These are phyloP conservation scores for Ceraceosorus guamensis DNA, from an alignment of 1,284 basidiomycete species.

Conservation along the genomic window DNA sequence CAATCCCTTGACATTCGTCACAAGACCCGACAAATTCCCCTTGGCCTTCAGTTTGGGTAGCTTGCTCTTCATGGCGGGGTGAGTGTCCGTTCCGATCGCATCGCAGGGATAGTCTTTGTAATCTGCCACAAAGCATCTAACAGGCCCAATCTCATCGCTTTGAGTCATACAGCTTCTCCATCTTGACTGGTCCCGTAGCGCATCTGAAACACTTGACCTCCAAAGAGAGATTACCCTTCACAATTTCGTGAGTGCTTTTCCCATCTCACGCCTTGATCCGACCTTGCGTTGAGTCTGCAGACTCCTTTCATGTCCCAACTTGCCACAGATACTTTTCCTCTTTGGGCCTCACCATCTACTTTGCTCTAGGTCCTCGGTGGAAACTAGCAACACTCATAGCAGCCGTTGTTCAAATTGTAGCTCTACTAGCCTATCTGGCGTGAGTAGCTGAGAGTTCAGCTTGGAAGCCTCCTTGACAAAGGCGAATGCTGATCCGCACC, in stretches of 20 bases:
- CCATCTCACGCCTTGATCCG: not conserved
- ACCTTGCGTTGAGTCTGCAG: not conserved
- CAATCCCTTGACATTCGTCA: conserved; percentile 60
- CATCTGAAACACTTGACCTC: conserved; percentile 42
- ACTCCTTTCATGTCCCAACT: not conserved
- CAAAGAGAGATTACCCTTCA: conserved; percentile 55
- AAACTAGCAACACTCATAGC: conserved; percentile 36
- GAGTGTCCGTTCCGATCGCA: conserved; percentile 14
- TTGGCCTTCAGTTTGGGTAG: conserved; percentile 44
- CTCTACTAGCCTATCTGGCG: conserved; percentile 36
- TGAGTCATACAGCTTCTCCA: conserved; percentile 36
- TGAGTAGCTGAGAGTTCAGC: not conserved
- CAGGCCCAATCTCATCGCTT: not conserved
- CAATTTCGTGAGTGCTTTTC: conserved; percentile 51
- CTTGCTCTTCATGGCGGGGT: conserved; percentile 46
- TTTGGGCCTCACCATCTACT: conserved; percentile 43
- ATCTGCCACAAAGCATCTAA: not conserved
- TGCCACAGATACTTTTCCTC: conserved; percentile 31
- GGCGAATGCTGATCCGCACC: not conserved
- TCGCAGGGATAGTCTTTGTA: not conserved
- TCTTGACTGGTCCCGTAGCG: conserved; percentile 42
- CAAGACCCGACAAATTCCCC: conserved; percentile 42
- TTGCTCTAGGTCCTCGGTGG: conserved; percentile 41
- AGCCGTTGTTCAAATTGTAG: conserved; percentile 36
- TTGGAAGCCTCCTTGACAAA: not conserved